phyloP scores from a whole-genome alignment of 306 rosid genomes.

The Geum urbanum region DNA sequence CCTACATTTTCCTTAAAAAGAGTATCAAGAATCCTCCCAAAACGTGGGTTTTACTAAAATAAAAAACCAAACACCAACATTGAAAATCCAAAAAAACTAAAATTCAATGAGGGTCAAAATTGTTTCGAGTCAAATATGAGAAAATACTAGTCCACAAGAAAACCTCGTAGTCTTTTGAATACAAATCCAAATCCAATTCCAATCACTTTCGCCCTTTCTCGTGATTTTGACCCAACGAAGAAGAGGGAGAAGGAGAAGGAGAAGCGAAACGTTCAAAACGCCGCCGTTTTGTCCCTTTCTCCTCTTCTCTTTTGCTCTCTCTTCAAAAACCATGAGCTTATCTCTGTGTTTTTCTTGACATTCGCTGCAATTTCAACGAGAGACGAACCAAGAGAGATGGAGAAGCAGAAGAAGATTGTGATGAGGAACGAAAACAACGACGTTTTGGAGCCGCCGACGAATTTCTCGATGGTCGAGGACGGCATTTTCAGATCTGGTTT shows the following conservation, averaged over 20 bases:
- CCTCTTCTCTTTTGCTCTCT: not conserved
- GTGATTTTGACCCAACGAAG: not conserved
- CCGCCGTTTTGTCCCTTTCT: not conserved
- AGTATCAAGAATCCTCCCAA: not conserved
- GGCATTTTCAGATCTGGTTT: constrained; percentile 83
- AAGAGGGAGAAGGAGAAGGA: not conserved
- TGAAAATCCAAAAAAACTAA: not conserved
- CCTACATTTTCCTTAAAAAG: not conserved
- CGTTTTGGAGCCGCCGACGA: constrained; percentile 61
- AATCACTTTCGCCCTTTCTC: not conserved
- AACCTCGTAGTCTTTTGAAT: constrained; percentile 11
- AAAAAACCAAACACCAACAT: not conserved
- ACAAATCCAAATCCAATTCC: constrained; percentile 7
- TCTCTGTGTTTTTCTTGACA: not conserved
- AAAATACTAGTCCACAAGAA: not conserved
- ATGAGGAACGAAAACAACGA: constrained; percentile 28
- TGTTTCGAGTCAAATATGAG: no score
- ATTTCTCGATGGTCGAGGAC: constrained; percentile 90
- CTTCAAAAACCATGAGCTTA: not conserved
- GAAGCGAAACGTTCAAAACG: not conserved
- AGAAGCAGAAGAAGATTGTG: not conserved
- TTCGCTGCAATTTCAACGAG: not conserved
- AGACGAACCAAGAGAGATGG: constrained; percentile 1
- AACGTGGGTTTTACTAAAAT: not conserved
- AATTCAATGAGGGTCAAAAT: no score